These are phyloP conservation scores for Syncephalastrum racemosum DNA, from an alignment of 371 early-diverging fungal genomes.

Conservation along the genomic window DNA sequence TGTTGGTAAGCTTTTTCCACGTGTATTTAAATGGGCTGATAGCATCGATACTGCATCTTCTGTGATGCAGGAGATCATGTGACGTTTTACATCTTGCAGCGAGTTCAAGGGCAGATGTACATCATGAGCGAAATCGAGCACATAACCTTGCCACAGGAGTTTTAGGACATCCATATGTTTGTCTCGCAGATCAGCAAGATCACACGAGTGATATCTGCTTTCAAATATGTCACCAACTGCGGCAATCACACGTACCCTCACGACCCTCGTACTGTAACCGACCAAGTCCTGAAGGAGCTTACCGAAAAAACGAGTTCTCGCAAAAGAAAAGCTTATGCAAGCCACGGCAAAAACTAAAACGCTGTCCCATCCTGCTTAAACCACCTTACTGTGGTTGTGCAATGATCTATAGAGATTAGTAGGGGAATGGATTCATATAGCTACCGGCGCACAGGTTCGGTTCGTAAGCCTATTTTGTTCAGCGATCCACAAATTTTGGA, in stretches of 20 bases:
- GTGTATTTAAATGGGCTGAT: constrained; percentile 10
- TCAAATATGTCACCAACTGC: constrained; percentile 19
- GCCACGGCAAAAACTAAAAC: too few species aligned
- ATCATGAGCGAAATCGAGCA: constrained; percentile 27
- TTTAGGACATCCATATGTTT: constrained; percentile 20
- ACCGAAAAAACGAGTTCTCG: too few species aligned
- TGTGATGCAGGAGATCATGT: constrained; percentile 21
- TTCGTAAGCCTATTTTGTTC: too few species aligned
- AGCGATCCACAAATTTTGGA: too few species aligned
- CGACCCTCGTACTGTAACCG: constrained; percentile 14
- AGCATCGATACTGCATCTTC: constrained; percentile 13
- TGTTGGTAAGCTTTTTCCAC: constrained; percentile 12
- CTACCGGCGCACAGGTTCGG: too few species aligned
- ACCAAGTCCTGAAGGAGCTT: too few species aligned
- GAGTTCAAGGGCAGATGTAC: constrained; percentile 16
- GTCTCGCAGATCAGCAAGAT: constrained; percentile 22
- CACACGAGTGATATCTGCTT: constrained; percentile 17
- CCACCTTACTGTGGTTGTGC: too few species aligned
- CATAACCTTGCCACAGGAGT: constrained; percentile 13
- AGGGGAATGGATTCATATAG: too few species aligned
- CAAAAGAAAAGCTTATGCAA: too few species aligned
- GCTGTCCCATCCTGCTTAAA: too few species aligned
- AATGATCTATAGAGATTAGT: too few species aligned
- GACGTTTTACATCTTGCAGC: constrained; percentile 22
- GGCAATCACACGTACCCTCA: constrained; percentile 13